A percentile compares a stretch with the other conserved stretches of the same genome.
Conservation (phyloP, 2,329 filamentous ascomycete genomes). For the Cercospora nicotianae region DNA sequence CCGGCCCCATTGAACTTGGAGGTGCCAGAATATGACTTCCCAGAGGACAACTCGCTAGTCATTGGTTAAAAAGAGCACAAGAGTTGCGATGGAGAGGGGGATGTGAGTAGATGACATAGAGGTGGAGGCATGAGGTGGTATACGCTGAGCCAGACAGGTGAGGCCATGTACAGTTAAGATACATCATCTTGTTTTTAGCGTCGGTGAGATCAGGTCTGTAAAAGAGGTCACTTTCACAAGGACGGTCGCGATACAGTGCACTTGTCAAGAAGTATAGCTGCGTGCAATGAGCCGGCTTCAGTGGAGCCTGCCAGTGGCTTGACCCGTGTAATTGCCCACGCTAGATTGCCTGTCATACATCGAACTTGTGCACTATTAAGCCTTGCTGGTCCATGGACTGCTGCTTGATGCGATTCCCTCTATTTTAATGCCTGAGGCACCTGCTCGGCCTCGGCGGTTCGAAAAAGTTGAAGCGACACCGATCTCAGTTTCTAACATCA, state of each 20-base stretch:
- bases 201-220: slow-evolving; percentile 16
- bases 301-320: neutral
- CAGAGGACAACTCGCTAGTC: slow-evolving; percentile 80
- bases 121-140: neutral
- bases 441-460: neutral
- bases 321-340: neutral
- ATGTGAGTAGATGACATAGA: neutral
- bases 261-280: neutral
- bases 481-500: neutral
- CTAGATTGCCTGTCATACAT: neutral
- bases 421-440: neutral
- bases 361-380: neutral
- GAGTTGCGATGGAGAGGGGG: neutral
- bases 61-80: slow-evolving; percentile 74
- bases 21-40: slow-evolving; percentile 89
- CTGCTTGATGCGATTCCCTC: no score
- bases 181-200: slow-evolving; percentile 19
- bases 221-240: slow-evolving; percentile 14
- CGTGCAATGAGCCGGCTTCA: neutral
- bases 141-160: slow-evolving; percentile 15
- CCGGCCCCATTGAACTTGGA: slow-evolving; percentile 97
- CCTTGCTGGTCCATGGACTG: neutral
- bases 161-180: slow-evolving; percentile 18
- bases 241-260: neutral
- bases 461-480: neutral